A percentile compares a stretch with the other conserved stretches of the same genome.
Evolutionary conservation across 257 asterid species (phyloP).

Genomic region (Lantana camara): DNA sequence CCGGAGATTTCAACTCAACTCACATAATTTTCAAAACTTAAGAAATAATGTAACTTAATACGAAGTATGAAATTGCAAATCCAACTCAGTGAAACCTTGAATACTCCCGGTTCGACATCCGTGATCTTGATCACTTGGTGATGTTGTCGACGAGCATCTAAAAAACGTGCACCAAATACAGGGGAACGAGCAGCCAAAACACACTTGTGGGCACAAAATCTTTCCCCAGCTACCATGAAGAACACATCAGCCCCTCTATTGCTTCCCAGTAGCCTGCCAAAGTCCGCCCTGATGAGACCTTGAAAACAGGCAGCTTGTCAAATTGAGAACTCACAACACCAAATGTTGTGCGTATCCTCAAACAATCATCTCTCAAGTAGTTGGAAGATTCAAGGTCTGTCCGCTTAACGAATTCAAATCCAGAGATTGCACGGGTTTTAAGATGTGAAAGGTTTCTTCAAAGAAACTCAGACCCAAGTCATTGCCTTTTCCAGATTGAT

Average conservation of each 20-base stretch:
- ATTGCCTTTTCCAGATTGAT: conserved; percentile 15
- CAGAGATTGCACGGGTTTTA: not conserved
- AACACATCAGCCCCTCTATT: conserved; percentile 50
- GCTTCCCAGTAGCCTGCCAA: conserved; percentile 47
- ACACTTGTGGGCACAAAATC: conserved; percentile 34
- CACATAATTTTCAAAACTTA: too few relatives aligned
- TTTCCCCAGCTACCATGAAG: conserved; percentile 48
- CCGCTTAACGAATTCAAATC: not conserved
- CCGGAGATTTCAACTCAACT: too few relatives aligned
- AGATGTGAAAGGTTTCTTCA: too few relatives aligned
- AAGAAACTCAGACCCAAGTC: not conserved
- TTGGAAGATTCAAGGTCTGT: not conserved
- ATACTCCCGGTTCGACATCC: not conserved
- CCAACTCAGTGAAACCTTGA: not conserved
- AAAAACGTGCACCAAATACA: not conserved
- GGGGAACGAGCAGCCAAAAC: conserved; percentile 1
- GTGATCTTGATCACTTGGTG: not conserved
- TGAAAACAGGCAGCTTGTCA: not conserved
- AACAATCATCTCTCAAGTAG: conserved; percentile 4
- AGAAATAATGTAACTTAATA: too few relatives aligned
- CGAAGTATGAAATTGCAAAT: too few relatives aligned
- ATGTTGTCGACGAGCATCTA: too few relatives aligned
- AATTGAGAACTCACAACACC: not conserved
- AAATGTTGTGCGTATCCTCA: not conserved
- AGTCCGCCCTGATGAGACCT: conserved; percentile 51